Conservation (phyloP, 345 rosid genomes). For the Citropsis articulata region DNA sequence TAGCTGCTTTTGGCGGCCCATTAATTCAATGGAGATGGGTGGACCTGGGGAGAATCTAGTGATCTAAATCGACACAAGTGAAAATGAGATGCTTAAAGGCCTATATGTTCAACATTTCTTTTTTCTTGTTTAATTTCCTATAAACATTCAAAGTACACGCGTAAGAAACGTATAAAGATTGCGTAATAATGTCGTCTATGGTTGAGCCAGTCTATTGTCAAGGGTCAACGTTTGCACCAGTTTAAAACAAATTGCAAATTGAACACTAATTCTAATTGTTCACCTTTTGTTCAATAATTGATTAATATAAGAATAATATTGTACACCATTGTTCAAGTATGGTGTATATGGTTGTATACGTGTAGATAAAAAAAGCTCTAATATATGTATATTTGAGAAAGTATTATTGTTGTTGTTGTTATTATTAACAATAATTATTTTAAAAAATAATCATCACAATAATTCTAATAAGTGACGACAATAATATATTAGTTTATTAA, state of each 20-base stretch:
- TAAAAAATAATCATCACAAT: too few species aligned
- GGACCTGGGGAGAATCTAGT: not conserved
- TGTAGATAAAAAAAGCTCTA: too few species aligned
- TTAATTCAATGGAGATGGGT: not conserved
- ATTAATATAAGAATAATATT: not conserved
- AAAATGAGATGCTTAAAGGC: not conserved
- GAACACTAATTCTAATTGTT: not conserved
- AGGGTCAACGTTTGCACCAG: not conserved
- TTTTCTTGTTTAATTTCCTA: too few species aligned
- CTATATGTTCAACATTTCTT: not conserved
- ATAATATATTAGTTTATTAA: too few species aligned
- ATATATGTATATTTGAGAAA: too few species aligned
- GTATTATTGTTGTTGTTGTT: too few species aligned
- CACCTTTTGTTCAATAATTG: not conserved
- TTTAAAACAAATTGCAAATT: not conserved
- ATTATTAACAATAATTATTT: too few species aligned
- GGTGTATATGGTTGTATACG: not conserved
- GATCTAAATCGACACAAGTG: not conserved
- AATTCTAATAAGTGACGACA: too few species aligned
- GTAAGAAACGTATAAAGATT: not conserved
- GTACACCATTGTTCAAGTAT: not conserved
- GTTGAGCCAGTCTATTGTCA: not conserved
- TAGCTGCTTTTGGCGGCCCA: slow-evolving; percentile 39
- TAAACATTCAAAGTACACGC: not conserved
- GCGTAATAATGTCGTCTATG: too few species aligned